These are phyloP conservation scores for Diaporthe australafricana DNA, from an alignment of 2,329 filamentous ascomycete species.

Conservation along the genomic window DNA sequence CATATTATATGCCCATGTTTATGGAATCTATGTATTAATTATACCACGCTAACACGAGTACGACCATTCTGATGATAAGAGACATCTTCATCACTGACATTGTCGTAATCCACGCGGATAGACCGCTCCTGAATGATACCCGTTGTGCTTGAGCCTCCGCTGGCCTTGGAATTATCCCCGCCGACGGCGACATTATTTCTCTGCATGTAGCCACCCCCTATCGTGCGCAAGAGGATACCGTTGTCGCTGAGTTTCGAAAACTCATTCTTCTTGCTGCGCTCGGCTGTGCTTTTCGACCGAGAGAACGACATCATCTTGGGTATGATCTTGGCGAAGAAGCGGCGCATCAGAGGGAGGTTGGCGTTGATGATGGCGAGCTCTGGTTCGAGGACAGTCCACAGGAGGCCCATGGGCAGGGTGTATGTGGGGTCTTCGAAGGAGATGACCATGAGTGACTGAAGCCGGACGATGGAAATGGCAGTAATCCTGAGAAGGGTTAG, in stretches of 20 bases:
- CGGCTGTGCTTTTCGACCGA: background rate
- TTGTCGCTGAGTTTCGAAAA: background rate
- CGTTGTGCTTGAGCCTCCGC: background rate
- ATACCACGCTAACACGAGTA: background rate
- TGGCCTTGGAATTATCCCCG: background rate
- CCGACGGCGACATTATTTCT: background rate
- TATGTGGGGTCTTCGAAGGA: conserved; percentile 24
- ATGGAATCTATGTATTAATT: background rate
- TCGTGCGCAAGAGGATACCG: background rate
- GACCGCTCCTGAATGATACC: conserved; percentile 1
- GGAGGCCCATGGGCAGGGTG: conserved; percentile 28
- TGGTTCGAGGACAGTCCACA: conserved; percentile 30
- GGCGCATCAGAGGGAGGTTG: conserved; percentile 10
- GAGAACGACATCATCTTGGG: conserved; percentile 9
- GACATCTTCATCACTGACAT: background rate
- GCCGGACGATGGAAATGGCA: conserved; percentile 24
- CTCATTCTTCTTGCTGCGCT: conserved; percentile 1
- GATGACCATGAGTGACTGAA: conserved; percentile 20
- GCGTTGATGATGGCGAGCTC: conserved; percentile 26
- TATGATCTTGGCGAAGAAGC: background rate
- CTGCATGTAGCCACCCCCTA: background rate
- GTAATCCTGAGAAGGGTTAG: background rate
- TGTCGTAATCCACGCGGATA: background rate
- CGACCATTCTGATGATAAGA: background rate
- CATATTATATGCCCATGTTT: no score